Base-by-base conservation (phyloP, 2,329 filamentous ascomycete genomes). In the Phialemoniopsis sp. region DNA sequence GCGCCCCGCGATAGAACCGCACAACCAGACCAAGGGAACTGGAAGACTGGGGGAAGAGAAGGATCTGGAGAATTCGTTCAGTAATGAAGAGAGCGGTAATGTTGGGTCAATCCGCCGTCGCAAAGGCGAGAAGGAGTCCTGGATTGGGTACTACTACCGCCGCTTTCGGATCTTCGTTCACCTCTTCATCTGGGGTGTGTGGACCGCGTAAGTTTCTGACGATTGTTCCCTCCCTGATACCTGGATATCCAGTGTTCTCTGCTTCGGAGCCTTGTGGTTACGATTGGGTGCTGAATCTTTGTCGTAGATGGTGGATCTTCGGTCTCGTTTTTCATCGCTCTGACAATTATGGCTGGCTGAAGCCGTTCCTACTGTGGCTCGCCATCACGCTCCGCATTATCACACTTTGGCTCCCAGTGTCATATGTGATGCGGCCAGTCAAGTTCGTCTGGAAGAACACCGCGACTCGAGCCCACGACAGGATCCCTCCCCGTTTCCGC, bases 351-450 rank as follows among this genome's bases (percentile, higher is more conserved):
- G 88, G 87, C 54, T 95, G 89, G 89, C 63, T 94, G 41, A 78
- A 90, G 36, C 89, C 89, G 0, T 93, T 94, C 63, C 71, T 95
- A 37, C 57, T 95, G 34, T 95, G 84, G 71, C 76, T 95, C 34
- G 73, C 70, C 48, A 81, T 94, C 51, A 79, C 77, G 10, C 67
- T 93, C 37, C 84, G 89, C 28, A 59, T 95, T 36, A 48, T 94
- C 56, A 85, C 84, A 57, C 78, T 87, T 63, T 81, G 88, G 56
- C 65, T 91, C 3, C 82, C 87, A 2, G 78, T 82, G 50, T 74
- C 75, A 31, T 67, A 85, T 48, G 62, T 89, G 47, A 81, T 79
- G 44, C 74, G 67, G 44, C 84, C 85, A 3, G 77, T 87, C 62
- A 75, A 77, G 50, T 79, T 70, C 46, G 56, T 79, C 17, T 94